Evolutionary conservation across 2,329 filamentous ascomycete genomes (phyloP).

Genomic region (Cordyceps cateniannulata): DNA sequence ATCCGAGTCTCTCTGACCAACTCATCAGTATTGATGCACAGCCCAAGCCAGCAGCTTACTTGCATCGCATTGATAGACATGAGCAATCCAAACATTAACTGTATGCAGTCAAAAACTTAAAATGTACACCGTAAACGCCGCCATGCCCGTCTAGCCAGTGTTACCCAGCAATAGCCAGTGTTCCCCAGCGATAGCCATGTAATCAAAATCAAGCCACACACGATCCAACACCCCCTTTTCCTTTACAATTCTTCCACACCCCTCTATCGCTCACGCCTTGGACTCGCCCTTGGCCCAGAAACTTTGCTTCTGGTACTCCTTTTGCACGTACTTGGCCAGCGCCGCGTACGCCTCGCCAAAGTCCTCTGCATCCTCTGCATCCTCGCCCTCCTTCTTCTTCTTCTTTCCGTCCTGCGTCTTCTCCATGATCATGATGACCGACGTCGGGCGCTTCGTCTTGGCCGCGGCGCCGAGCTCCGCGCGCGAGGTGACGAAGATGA

Average conservation of each 20-base stretch:
- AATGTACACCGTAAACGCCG: conserved; percentile 21
- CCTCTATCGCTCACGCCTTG: conserved; percentile 17
- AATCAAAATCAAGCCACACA: conserved; percentile 25
- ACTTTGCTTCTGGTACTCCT: conserved; percentile 55
- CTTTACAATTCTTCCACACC: background rate
- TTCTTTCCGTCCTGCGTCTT: conserved; percentile 42
- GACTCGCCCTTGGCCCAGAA: conserved; percentile 39
- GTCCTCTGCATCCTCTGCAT: conserved; percentile 42
- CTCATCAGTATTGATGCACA: no score
- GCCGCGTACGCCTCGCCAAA: conserved; percentile 60
- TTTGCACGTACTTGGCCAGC: conserved; percentile 59
- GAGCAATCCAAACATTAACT: conserved; percentile 6
- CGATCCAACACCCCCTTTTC: conserved; percentile 17
- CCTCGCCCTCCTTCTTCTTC: conserved; percentile 37
- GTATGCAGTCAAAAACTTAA: conserved; percentile 8
- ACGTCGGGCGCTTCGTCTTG: conserved; percentile 92
- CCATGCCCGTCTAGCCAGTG: conserved; percentile 27
- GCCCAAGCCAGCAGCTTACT: background rate
- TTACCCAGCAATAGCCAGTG: conserved; percentile 15
- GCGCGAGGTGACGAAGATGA: conserved; percentile 88
- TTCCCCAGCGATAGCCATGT: conserved; percentile 11
- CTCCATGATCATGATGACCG: conserved; percentile 83
- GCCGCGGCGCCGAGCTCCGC: conserved; percentile 91
- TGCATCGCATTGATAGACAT: background rate
- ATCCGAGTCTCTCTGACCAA: no score